Evolutionary conservation across 805 yeast species (phyloP).

Genomic region (Lipomyces sp.): DNA sequence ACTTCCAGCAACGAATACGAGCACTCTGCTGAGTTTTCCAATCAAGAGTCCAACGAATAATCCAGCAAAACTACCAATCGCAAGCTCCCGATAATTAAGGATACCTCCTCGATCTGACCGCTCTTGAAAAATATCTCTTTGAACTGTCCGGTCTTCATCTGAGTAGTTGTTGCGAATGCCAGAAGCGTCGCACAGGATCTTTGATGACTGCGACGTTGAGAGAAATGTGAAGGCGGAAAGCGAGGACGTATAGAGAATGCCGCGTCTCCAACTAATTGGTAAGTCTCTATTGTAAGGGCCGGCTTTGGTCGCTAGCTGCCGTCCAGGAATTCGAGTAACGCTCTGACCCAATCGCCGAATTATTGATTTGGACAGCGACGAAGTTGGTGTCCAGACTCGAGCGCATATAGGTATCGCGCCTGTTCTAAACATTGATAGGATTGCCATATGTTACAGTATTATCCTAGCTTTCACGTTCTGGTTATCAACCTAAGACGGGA

Average conservation of each 20-base stretch:
- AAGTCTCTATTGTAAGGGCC: not conserved
- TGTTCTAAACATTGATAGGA: not conserved
- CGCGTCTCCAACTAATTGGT: not conserved
- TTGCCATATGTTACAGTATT: not conserved
- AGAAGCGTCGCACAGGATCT: constrained; percentile 6
- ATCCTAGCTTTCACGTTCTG: not conserved
- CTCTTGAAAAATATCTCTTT: not conserved
- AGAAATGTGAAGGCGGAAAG: not conserved
- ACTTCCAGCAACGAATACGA: constrained; percentile 54
- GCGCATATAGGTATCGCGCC: not conserved
- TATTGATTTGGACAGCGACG: not conserved
- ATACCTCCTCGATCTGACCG: constrained; percentile 43
- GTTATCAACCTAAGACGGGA: not conserved
- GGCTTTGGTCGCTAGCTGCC: not conserved
- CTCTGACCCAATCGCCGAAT: constrained; percentile 4
- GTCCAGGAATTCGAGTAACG: not conserved
- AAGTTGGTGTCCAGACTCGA: not conserved
- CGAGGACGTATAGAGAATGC: not conserved
- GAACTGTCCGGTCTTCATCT: not conserved
- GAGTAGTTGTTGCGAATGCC: constrained; percentile 14
- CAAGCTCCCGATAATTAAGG: constrained; percentile 58
- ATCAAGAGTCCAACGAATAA: constrained; percentile 57
- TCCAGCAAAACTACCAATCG: constrained; percentile 63
- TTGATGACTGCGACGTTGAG: not conserved
- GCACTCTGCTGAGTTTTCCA: constrained; percentile 59